Conservation (phyloP, 2,329 filamentous ascomycete genomes). For the Colletotrichum tamarilloi region DNA sequence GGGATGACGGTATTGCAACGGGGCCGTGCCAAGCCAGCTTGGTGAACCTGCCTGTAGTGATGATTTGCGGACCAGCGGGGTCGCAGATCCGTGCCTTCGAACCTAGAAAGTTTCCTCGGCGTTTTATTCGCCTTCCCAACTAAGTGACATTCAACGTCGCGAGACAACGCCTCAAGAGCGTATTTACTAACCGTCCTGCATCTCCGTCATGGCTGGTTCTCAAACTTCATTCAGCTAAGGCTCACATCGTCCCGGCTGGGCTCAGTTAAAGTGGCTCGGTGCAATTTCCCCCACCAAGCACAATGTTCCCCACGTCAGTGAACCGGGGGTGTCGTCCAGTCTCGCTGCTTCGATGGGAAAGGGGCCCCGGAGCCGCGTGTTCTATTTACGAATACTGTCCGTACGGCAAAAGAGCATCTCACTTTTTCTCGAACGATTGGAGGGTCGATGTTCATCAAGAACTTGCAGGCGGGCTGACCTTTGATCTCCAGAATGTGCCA, state of each 20-base stretch:
- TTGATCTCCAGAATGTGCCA: slow-evolving; percentile 18
- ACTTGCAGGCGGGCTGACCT: neutral
- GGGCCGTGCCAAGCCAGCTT: neutral
- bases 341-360: slow-evolving; percentile 17
- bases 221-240: neutral
- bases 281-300: slow-evolving; percentile 29
- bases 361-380: slow-evolving; percentile 27
- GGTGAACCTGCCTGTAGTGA: neutral
- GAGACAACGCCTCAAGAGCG: neutral
- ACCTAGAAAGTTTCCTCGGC: neutral
- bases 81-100: neutral
- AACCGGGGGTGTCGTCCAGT: slow-evolving; percentile 22
- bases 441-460: neutral
- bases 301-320: slow-evolving; percentile 22
- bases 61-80: neutral
- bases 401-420: slow-evolving; percentile 1
- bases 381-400: slow-evolving; percentile 11
- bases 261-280: slow-evolving; percentile 26
- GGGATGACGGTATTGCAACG: too few relatives aligned
- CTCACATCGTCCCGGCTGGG: neutral
- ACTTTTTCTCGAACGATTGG: neutral
- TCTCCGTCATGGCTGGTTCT: neutral
- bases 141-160: neutral
- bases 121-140: neutral
- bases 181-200: neutral